Evolutionary conservation across 148 eudicot genomes (phyloP).

Genomic region (Rhododendron simsii): DNA sequence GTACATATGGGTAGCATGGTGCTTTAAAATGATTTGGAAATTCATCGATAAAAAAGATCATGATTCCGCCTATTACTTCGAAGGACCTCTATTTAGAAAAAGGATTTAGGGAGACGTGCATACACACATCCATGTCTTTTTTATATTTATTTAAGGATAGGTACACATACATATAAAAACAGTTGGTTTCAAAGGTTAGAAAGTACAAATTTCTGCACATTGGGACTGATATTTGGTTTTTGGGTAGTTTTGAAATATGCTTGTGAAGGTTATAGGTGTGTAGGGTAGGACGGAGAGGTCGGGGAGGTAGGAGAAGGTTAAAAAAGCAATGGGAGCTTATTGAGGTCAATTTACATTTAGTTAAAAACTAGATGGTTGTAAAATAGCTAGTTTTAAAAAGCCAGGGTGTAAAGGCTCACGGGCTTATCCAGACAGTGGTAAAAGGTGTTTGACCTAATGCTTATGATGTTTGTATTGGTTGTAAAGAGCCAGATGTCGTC

Average conservation of each 20-base stretch:
- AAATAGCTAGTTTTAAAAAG: background rate
- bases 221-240: background rate
- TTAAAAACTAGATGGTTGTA: background rate
- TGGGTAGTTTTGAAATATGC: background rate
- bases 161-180: background rate
- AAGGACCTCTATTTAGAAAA: background rate
- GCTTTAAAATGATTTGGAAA: background rate
- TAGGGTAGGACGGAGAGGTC: background rate
- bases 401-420: background rate
- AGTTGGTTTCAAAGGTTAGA: background rate
- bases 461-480: background rate
- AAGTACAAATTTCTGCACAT: background rate
- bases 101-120: background rate
- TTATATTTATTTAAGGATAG: background rate
- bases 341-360: background rate
- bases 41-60: background rate
- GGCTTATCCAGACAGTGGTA: background rate
- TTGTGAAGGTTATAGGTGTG: background rate
- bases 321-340: background rate
- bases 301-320: background rate
- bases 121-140: background rate
- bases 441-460: background rate
- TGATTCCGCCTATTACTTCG: background rate
- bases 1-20: background rate
- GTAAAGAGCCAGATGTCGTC: background rate